Percentiles rank a stretch among this genome's conserved stretches.
These are phyloP conservation scores for Sporothrix protearum DNA, from an alignment of 2,329 filamentous ascomycete species.

Conservation along the genomic window DNA sequence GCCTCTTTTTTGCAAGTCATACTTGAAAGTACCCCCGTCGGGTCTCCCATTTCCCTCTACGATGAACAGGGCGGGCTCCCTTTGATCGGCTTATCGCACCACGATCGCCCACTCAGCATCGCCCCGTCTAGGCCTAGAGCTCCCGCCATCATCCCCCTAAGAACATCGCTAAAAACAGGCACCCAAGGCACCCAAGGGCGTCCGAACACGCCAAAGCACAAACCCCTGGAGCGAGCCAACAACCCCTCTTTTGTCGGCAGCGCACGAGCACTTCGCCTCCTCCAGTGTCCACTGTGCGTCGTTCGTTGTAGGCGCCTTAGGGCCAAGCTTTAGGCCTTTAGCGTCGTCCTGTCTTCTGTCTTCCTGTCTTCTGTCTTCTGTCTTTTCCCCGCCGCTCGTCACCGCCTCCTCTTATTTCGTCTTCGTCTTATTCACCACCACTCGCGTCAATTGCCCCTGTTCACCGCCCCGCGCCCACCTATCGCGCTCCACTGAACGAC, in stretches of 20 bases:
- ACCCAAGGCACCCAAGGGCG: not conserved
- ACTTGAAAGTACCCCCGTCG: no score
- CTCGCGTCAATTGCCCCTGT: not conserved
- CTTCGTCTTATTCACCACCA: not conserved
- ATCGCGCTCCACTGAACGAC: not conserved
- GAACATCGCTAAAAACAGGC: not conserved
- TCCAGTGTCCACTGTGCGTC: not conserved
- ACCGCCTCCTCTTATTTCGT: conserved; percentile 10
- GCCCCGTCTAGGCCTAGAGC: not conserved
- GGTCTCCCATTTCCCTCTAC: no score
- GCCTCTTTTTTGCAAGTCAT: not conserved
- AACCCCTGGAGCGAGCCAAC: not conserved
- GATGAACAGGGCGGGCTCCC: no score
- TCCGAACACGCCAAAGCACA: no score
- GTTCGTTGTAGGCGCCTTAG: no score
- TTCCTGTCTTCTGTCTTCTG: no score
- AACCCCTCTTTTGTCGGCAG: not conserved
- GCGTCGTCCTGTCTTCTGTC: no score
- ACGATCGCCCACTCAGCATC: not conserved
- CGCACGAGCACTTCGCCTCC: not conserved
- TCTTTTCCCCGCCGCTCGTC: conserved; percentile 7
- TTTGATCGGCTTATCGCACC: conserved; percentile 1
- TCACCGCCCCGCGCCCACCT: not conserved
- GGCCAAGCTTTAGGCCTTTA: not conserved
- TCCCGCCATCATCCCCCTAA: not conserved